These are phyloP conservation scores for Rosa rugosa DNA, from an alignment of 306 rosid genomes.

Conservation along the genomic window DNA sequence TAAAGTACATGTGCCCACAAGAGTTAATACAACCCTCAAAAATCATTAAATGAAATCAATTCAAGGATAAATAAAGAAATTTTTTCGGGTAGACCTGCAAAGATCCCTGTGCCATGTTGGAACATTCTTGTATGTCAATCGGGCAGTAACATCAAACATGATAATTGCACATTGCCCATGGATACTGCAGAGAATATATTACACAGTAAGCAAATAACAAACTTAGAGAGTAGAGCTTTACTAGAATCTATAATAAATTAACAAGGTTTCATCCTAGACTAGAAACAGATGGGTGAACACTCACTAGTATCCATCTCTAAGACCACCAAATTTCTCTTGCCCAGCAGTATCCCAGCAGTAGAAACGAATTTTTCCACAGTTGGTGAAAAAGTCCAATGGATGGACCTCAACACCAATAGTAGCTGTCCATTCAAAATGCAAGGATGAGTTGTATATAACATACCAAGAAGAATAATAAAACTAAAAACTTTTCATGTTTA, in stretches of 20 bases:
- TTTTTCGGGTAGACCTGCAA: conserved; percentile 41
- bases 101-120: conserved; percentile 88
- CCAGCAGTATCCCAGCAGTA: conserved; percentile 90
- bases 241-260: no score
- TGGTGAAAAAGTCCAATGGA: conserved; percentile 73
- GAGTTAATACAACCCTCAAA: neutral
- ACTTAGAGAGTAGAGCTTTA: no score
- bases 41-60: neutral
- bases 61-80: neutral
- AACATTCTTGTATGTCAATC: conserved; percentile 71
- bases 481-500: neutral
- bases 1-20: neutral
- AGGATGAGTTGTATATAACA: neutral
- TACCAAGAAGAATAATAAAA: neutral
- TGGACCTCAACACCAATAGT: conserved; percentile 86
- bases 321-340: conserved; percentile 79
- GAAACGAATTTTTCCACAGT: conserved; percentile 74
- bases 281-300: neutral
- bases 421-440: conserved; percentile 35
- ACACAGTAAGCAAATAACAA: no score
- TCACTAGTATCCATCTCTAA: conserved; percentile 74
- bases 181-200: conserved; percentile 38
- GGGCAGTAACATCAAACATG: conserved; percentile 80
- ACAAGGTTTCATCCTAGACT: no score
- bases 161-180: conserved; percentile 83